A percentile compares a stretch with the other conserved stretches of the same genome.
Evolutionary conservation across 495 filamentous ascomycete genomes (phyloP).

Genomic region (Schizothecium vesticola): DNA sequence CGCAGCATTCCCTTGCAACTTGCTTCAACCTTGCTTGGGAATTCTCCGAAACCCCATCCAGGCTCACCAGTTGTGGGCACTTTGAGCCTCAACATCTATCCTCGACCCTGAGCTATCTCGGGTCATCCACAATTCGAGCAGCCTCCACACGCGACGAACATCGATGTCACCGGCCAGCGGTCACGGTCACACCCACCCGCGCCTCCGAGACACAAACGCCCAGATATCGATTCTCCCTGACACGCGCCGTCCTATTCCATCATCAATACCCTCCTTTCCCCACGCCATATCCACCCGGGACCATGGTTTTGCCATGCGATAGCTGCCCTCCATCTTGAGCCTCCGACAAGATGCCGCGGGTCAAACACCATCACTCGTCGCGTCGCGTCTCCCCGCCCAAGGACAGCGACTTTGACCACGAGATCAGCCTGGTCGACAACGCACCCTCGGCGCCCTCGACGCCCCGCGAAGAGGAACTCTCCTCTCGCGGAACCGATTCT

Average conservation of each 20-base stretch:
- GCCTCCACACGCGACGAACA: background rate
- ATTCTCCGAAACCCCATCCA: background rate
- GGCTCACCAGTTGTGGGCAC: background rate
- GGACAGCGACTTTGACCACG: constrained; percentile 56
- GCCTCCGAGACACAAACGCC: background rate
- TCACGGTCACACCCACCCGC: background rate
- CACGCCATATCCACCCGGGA: background rate
- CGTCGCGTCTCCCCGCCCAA: constrained; percentile 45
- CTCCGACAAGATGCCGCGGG: constrained; percentile 32
- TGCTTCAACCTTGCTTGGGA: background rate
- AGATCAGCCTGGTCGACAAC: constrained; percentile 54
- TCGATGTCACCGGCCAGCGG: background rate
- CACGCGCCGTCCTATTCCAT: background rate
- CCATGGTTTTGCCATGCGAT: constrained; percentile 5
- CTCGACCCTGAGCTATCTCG: background rate
- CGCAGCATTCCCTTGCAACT: background rate
- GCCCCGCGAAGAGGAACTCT: constrained; percentile 14
- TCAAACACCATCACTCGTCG: constrained; percentile 38
- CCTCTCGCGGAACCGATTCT: constrained; percentile 6
- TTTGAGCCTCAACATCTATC: background rate
- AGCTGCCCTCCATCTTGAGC: constrained; percentile 1
- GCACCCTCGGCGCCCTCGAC: constrained; percentile 12
- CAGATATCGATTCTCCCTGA: background rate
- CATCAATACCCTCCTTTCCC: background rate
- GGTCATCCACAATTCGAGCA: background rate